Evolutionary conservation across 352 stramenopile genomes (phyloP), one percentile per base, ranked within the genome.

Genomic region (Pythium folliculosum): DNA sequence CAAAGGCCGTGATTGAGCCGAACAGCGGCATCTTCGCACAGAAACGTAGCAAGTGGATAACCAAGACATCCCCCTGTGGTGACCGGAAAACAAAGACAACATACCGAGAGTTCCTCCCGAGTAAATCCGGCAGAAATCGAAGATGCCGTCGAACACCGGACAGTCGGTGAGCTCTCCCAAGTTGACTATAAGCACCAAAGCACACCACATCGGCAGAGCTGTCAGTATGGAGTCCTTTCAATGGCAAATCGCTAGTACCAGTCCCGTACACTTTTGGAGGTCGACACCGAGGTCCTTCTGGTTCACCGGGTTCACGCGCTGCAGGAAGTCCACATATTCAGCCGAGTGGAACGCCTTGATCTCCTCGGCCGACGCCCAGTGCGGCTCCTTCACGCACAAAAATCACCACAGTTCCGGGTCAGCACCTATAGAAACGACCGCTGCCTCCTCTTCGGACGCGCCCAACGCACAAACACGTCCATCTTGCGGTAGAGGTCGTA

Each of bases 401-500:
- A 40, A 12, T 14, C 35, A 40, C 8, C 35, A 40, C 4, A 10
- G 4, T 40, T 40, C 1, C 35, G 12, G 4, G 8, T 40, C 35
- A 40, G 35, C 35, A 1, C 8, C 1, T 14, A 40, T 14, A 5
- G 8, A 40, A 5, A 13, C 27, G 27, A 32, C 5, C 27, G 27
- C 27, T 2, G 2, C 3, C 27, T 21, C 40, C 40, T 37, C 49
- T 2, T 23, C 7, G n/a, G 2, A 44, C 25, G 44, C 7, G 9
- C 47, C 9, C 17, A 19, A 57, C 56, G 40, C 82, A 96, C 87
- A 84, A 99, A 99, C 44, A 99, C 97, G 67, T 99, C 97, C 96
- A 99, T 99, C 78, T 99, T 97, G 52, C 93, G 91, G 78, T 99
- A 99, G 22, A 99, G 77, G 30, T 98, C 97, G 78, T 99, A 99